Percentiles rank a stretch among this genome's conserved stretches.
Evolutionary conservation across 352 stramenopile species (phyloP).

Genomic region (Halophytophthora polymorphica): DNA sequence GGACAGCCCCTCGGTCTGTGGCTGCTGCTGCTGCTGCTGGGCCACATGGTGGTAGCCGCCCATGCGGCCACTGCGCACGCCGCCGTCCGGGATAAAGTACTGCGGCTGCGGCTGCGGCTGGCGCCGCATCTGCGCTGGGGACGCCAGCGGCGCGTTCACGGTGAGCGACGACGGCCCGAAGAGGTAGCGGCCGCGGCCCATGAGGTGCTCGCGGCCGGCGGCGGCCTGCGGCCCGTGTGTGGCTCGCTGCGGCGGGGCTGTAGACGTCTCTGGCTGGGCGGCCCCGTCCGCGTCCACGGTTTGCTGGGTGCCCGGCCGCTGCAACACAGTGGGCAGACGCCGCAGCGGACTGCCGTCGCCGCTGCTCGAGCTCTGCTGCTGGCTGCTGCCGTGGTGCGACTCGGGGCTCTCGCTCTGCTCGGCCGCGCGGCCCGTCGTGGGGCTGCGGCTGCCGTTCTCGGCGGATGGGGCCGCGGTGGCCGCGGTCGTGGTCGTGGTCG

Average conservation of each 20-base stretch:
- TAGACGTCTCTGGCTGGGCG: slow-evolving; percentile 4
- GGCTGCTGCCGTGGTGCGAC: background rate
- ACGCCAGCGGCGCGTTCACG: slow-evolving; percentile 2
- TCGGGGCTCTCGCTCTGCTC: slow-evolving; percentile 1
- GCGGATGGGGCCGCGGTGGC: too few relatives aligned
- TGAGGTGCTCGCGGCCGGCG: too few relatives aligned
- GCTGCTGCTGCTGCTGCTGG: slow-evolving; percentile 19
- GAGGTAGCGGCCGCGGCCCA: slow-evolving; percentile 9
- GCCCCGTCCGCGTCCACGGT: background rate
- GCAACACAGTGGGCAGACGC: slow-evolving; percentile 37
- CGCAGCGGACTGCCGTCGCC: slow-evolving; percentile 34
- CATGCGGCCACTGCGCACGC: too few relatives aligned
- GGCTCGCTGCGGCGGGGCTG: background rate
- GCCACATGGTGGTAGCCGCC: slow-evolving; percentile 13
- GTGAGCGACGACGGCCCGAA: slow-evolving; percentile 10
- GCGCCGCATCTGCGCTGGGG: too few relatives aligned
- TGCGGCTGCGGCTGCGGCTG: slow-evolving; percentile 19
- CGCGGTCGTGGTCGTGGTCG: background rate
- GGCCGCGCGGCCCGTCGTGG: slow-evolving; percentile 3
- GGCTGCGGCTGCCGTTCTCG: slow-evolving; percentile 9
- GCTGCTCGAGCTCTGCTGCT: slow-evolving; percentile 15
- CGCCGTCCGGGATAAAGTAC: slow-evolving; percentile 15
- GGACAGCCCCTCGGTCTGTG: slow-evolving; percentile 13
- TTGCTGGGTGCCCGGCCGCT: slow-evolving; percentile 7
- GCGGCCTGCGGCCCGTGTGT: too few relatives aligned